A percentile compares a stretch with the other conserved stretches of the same genome.
These are phyloP conservation scores for Fusarium nelsonii DNA, from an alignment of 2,329 filamentous ascomycete species.

Conservation along the genomic window DNA sequence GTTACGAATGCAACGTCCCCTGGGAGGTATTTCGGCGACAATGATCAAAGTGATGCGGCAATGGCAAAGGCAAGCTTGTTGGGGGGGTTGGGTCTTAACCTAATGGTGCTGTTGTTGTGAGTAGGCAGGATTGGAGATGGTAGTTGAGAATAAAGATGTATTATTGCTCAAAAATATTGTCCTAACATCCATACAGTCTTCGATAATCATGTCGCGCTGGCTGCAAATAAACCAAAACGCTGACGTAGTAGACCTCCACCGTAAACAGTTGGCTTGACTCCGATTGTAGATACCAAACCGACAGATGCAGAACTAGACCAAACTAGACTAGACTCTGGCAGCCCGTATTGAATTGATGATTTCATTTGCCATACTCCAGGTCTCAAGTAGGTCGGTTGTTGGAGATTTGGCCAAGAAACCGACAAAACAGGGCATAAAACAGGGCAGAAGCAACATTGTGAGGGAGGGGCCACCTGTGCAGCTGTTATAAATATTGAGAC, in stretches of 20 bases:
- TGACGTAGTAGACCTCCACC: neutral
- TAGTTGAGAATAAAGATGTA: neutral
- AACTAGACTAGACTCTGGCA: neutral
- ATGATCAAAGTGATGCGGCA: neutral
- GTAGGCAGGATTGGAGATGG: neutral
- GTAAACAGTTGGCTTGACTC: neutral
- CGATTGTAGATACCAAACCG: neutral
- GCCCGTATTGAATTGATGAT: neutral
- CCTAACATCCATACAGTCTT: neutral
- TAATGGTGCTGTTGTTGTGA: neutral
- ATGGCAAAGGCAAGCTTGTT: neutral
- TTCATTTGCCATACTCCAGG: neutral
- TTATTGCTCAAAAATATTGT: neutral
- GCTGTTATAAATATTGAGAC: neutral
- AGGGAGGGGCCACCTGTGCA: neutral
- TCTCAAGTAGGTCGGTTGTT: neutral
- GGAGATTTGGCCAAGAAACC: constrained; percentile 11
- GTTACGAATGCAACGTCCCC: constrained; percentile 43
- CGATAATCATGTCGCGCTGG: neutral
- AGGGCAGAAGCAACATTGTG: constrained; percentile 20
- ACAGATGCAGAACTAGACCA: neutral
- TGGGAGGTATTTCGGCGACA: constrained; percentile 14
- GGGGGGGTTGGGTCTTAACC: neutral
- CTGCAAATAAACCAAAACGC: neutral
- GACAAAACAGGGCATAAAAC: constrained; percentile 40